Conservation (phyloP, 164 flowering plant genomes). For the Vitis rupestris region DNA sequence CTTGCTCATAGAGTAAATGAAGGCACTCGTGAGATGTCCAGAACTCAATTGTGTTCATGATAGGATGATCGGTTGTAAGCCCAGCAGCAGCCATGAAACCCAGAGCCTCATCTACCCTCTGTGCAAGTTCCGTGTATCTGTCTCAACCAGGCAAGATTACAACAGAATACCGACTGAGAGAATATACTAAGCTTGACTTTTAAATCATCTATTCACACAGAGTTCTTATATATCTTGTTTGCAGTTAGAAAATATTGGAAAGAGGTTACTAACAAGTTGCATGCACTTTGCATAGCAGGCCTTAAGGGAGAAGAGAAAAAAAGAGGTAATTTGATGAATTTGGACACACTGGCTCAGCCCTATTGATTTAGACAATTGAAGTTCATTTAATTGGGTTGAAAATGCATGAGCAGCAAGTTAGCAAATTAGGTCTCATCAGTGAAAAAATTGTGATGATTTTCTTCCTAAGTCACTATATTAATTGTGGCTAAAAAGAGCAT, state of each 20-base stretch:
- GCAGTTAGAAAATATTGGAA: not conserved
- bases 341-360: not conserved
- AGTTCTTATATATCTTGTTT: not conserved
- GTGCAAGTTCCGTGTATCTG: slow-evolving; percentile 53
- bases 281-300: not conserved
- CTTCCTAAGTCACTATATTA: no score
- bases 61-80: slow-evolving; percentile 35
- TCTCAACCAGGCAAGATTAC: not conserved
- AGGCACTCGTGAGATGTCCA: slow-evolving; percentile 58
- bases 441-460: no score
- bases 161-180: not conserved
- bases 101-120: slow-evolving; percentile 58
- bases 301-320: not conserved
- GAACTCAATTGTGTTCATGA: slow-evolving; percentile 45
- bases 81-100: slow-evolving; percentile 60
- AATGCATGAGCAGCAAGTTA: not conserved
- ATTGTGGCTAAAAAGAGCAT: no score
- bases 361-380: not conserved
- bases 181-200: not conserved
- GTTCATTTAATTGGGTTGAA: not conserved
- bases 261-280: not conserved
- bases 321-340: not conserved
- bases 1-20: slow-evolving; percentile 47
- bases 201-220: not conserved
- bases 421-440: no score